Evolutionary conservation across 768 basidiomycete species (phyloP).

Genomic region (Leccinum sublutescens): DNA sequence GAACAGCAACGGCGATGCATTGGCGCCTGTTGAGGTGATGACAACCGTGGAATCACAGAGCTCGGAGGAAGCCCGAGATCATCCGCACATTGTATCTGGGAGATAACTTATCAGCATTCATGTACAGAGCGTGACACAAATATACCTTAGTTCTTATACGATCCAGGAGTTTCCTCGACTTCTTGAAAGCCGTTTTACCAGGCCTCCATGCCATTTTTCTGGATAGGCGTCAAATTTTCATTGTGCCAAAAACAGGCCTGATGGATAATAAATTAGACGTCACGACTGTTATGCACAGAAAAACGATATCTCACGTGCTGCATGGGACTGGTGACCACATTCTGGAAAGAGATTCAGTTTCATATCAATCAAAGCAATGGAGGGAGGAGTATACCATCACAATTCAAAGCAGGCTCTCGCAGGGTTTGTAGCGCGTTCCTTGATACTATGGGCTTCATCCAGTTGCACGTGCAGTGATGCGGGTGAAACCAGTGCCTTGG

Average conservation of each 20-base stretch:
- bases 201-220: slow-evolving; percentile 83
- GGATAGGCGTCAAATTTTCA: slow-evolving; percentile 94
- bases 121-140: background rate
- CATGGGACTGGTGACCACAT: slow-evolving; percentile 82
- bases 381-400: too few relatives aligned
- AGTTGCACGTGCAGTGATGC: too few relatives aligned
- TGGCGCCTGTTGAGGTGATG: too few relatives aligned
- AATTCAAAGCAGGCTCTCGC: too few relatives aligned
- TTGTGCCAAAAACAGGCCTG: slow-evolving; percentile 97
- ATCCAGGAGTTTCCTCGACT: slow-evolving; percentile 84
- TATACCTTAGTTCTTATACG: slow-evolving; percentile 87
- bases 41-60: too few relatives aligned
- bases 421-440: too few relatives aligned
- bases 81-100: slow-evolving; percentile 88
- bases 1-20: too few relatives aligned
- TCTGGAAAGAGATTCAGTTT: slow-evolving; percentile 42
- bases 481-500: too few relatives aligned
- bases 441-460: too few relatives aligned
- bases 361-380: background rate
- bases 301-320: slow-evolving; percentile 54
- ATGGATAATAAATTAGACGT: slow-evolving; percentile 6
- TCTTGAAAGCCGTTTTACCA: slow-evolving; percentile 85
- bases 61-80: slow-evolving; percentile 94
- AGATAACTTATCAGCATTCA: background rate
- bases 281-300: background rate